Base-by-base conservation (phyloP, 2,329 filamentous ascomycete genomes). In the Aureobasidium sp. region DNA sequence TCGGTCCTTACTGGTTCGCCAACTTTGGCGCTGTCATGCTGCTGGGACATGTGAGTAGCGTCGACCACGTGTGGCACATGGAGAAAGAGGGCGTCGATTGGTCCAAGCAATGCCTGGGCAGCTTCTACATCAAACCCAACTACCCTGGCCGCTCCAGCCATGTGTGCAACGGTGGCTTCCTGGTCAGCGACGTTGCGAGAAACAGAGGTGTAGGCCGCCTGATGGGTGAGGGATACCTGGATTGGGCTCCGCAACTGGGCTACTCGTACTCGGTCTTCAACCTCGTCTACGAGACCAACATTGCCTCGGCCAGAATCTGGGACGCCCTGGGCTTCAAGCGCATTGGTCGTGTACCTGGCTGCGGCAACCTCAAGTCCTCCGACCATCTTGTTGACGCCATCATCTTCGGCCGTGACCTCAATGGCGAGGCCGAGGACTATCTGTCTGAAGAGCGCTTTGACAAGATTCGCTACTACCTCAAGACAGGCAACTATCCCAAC, bases 401-500 rank as follows among this genome's bases (percentile, higher is more conserved):
- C 68, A 79, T 80, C 61, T 80, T 78, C 74, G 91, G 91, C 6
- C 77, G 83, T 25, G 82, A 85, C 63, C 70, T 81, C 2, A 77
- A 76, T 58, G 75, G 75, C 38, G 87, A 90, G 68, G 83, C 82
- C 68, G 90, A 94, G 71, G 89, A 94, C 73, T 86, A 89, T 72
- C 87, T 93, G 68, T 92, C 88, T 74, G 92, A 96, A 79, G 92
- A 96, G 77, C 89, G 94, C 67, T 97, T 97, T 79, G 93, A 96
- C 79, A 96, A 96, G 80, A 97, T 97, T 73, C 88, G 92, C 70
- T 97, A 89, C 79, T 97, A 97, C 75, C 85, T 97, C 70, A 95
- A 95, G 76, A 90, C 92, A 73, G 88, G 87, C 70, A 90, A 92
- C 74, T 97, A 99, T 74, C 94, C 94, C 62, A 86, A 87, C 68